These are phyloP conservation scores for Pichia californica DNA, from an alignment of 805 yeast species.

Conservation along the genomic window DNA sequence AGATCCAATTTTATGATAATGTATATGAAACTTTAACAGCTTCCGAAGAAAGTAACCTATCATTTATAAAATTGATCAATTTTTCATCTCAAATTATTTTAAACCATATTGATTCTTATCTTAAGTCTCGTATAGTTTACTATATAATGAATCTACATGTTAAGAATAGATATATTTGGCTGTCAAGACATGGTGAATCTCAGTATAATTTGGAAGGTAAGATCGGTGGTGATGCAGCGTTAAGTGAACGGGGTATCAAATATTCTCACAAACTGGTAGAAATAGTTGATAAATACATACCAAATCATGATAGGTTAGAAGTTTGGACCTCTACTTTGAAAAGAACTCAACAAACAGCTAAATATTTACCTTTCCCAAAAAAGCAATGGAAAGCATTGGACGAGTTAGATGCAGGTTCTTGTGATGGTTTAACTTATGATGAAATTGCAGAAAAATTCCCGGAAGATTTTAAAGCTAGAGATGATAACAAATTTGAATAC, in stretches of 20 bases:
- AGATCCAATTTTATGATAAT: slow-evolving; percentile 69
- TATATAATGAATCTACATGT: slow-evolving; percentile 94
- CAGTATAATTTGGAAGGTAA: slow-evolving; percentile 88
- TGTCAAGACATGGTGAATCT: slow-evolving; percentile 94
- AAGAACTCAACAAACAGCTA: slow-evolving; percentile 91
- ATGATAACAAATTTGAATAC: slow-evolving; percentile 91
- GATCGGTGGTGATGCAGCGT: slow-evolving; percentile 90
- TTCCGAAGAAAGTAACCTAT: slow-evolving; percentile 51
- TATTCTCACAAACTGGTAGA: slow-evolving; percentile 80
- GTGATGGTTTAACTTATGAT: slow-evolving; percentile 95
- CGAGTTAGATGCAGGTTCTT: slow-evolving; percentile 94
- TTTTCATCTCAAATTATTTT: slow-evolving; percentile 84
- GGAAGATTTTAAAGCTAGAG: slow-evolving; percentile 92
- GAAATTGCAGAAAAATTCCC: slow-evolving; percentile 83
- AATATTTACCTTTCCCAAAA: slow-evolving; percentile 70
- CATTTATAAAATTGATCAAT: slow-evolving; percentile 84
- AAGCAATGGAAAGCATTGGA: slow-evolving; percentile 95
- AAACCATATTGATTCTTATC: slow-evolving; percentile 79
- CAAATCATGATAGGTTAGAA: slow-evolving; percentile 62
- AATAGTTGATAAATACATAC: slow-evolving; percentile 57
- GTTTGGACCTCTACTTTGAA: slow-evolving; percentile 94
- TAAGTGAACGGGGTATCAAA: slow-evolving; percentile 76
- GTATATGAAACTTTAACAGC: slow-evolving; percentile 72
- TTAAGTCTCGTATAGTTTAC: slow-evolving; percentile 89
- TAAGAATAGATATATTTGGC: slow-evolving; percentile 87